Base-by-base conservation (phyloP, 768 basidiomycete species). In the Pisolithus orientalis region DNA sequence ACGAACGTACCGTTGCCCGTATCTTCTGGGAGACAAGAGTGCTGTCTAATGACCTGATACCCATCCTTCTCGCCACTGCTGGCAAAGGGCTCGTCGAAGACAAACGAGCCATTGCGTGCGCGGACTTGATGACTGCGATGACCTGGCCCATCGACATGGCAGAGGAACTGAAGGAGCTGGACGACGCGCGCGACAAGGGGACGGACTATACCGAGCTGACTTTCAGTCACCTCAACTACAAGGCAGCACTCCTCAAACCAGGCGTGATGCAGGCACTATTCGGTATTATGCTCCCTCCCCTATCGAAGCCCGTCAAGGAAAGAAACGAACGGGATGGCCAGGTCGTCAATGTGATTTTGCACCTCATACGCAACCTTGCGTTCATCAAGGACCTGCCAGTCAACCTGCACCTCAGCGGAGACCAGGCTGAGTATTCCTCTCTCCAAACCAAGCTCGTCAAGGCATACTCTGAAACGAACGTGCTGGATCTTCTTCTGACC, bases 111-210 rank as follows among this genome's bases (percentile, higher is more conserved):
- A 79, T 95, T 27, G 81, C 85, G 0, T 87, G 85, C 57, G 85
- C 84, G 7, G 96, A 98, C 65, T 74, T 99, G 24, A 85, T 98
- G 65, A 90, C 92, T 0, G 94, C 94, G 0, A 90, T 99, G 90
- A 98, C 95, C 1, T 99, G 96, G 96, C 96, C 96, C 0, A 95
- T 99, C 50, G 91, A 98, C 68, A 75, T 98, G 56, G 89, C 92
- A 0, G 89, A 91, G 61, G 96, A 98, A 69, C 75, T 99, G 57
- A 89, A 87, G 60, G 96, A 98, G 63, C 81, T 97, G 50, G 79
- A 82, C 59, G 89, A 93, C 42, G 89, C 86, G 37, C 59, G 82
- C 17, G 89, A 90, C 67, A 82, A 79, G 54, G 82, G 85, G 16
- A 82, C 90, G 14, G 96, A 99, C 66, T 98, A 94, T 68, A 92